Evolutionary conservation across 2,329 filamentous ascomycete genomes (phyloP), one percentile per base, ranked within the genome.

Genomic region (Pseudogymnoascus sp.): DNA sequence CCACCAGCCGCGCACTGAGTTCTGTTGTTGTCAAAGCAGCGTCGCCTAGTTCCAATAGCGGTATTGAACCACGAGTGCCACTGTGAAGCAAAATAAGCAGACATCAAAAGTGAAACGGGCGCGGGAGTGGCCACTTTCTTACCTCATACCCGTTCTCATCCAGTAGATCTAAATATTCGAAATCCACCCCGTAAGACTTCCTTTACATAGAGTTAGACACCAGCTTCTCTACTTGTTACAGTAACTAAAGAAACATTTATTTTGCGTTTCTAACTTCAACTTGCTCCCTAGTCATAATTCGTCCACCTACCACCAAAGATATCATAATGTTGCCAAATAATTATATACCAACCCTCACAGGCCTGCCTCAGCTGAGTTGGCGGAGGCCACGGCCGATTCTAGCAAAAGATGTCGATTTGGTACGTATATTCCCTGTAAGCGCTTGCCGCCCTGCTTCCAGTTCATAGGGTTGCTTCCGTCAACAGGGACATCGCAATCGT

Each of bases 381-480:
- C 14, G 67, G 64, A 14, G 69, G 69, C 67, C 69, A 71, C 2
- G 66, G 68, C n/a, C 69, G 67, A 38, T 67, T 66, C 30, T 45
- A 19, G 14, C 64, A 55, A 45, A 60, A 66, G 39, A 65, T 52
- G 52, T 65, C 65, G 38, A 72, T 61, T 39, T 66, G 42, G 61
- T 69, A 72, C 11, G 68, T 70, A 65, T 69, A 67, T 36, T 67
- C 68, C 69, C 28, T 64, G 64, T 22, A 66, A 63, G 9, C 62
- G 69, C 58, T 63, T 64, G 33, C 71, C 69, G 45, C 70, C 70
- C 52, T 65, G 65, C 66, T 72, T 72, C 70, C 69, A 72, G 65
- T 73, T 71, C 65, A 73, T 65, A n/a, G n/a, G 25, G 25, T 25
- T 25, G 25, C 25, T 25, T 25, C 25, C 25, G 25, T 25, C 25